Percentiles rank a stretch among this genome's conserved stretches.
Conservation (phyloP, 2,329 filamentous ascomycete genomes). For the Sporothrix mexicana region DNA sequence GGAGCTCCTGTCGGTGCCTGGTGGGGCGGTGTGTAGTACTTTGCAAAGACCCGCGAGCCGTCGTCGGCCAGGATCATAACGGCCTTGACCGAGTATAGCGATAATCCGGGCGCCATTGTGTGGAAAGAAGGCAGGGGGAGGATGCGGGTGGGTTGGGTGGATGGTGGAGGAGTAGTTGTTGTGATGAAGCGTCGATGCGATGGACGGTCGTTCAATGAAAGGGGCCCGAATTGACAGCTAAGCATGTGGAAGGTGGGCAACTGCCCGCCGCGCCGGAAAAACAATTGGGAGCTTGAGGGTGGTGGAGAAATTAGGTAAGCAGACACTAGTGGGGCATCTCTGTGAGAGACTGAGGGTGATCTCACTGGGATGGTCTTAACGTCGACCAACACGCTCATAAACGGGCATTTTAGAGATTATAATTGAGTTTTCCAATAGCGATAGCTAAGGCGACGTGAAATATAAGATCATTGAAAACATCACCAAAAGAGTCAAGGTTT, state of each 20-base stretch:
- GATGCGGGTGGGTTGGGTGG: background rate
- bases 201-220: constrained; percentile 22
- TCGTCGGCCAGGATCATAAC: constrained; percentile 76
- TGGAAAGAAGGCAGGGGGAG: constrained; percentile 13
- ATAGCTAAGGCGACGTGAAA: no score
- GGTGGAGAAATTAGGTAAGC: constrained; percentile 15
- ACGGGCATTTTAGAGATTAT: no score
- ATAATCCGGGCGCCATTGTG: constrained; percentile 40
- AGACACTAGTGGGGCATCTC: background rate
- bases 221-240: constrained; percentile 32
- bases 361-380: background rate
- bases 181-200: background rate
- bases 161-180: constrained; percentile 2
- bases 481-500: no score
- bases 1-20: constrained; percentile 41
- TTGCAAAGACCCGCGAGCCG: constrained; percentile 87
- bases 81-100: constrained; percentile 41
- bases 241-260: constrained; percentile 27
- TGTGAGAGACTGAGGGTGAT: background rate
- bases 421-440: no score
- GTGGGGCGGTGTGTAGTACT: constrained; percentile 80
- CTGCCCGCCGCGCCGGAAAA: constrained; percentile 33
- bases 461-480: no score
- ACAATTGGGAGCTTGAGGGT: constrained; percentile 30
- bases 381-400: background rate